Conservation (phyloP, 495 filamentous ascomycete genomes). For the Podospora anserina region DNA sequence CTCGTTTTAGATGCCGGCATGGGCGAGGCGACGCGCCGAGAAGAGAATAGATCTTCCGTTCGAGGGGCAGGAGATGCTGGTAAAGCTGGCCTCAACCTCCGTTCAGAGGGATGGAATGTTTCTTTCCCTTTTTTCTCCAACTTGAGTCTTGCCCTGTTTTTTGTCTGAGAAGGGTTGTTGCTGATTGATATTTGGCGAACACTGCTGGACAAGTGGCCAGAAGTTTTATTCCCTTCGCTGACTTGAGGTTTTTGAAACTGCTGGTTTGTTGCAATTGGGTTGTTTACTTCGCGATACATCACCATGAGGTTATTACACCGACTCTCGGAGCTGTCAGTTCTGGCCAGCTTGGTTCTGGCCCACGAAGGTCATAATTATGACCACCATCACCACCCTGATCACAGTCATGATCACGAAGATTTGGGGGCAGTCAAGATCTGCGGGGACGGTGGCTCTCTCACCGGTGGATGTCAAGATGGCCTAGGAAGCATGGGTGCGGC, state of each 20-base stretch:
- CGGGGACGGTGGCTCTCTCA: conserved; percentile 1
- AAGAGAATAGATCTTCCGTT: conserved; percentile 2
- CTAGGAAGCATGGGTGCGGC: neutral
- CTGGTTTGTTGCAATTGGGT: neutral
- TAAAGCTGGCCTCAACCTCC: neutral
- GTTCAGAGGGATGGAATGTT: neutral
- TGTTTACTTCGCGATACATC: neutral
- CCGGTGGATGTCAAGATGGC: neutral
- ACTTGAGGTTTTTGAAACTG: neutral
- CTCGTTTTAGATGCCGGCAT: conserved; percentile 11
- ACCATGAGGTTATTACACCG: conserved; percentile 8
- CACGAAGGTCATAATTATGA: neutral
- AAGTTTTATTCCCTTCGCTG: neutral
- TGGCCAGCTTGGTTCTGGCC: conserved; percentile 2
- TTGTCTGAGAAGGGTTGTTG: neutral
- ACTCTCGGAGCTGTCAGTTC: neutral
- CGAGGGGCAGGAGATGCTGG: neutral
- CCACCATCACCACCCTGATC: conserved; percentile 3
- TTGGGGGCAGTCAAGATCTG: conserved; percentile 12
- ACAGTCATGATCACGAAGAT: conserved; percentile 3
- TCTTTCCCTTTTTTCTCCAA: neutral
- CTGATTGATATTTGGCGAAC: neutral
- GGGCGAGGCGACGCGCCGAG: conserved; percentile 6
- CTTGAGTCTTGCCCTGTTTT: neutral
- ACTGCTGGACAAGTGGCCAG: neutral